phyloP scores from a whole-genome alignment of 768 basidiomycete genomes.

The Amanita polypyramis region DNA sequence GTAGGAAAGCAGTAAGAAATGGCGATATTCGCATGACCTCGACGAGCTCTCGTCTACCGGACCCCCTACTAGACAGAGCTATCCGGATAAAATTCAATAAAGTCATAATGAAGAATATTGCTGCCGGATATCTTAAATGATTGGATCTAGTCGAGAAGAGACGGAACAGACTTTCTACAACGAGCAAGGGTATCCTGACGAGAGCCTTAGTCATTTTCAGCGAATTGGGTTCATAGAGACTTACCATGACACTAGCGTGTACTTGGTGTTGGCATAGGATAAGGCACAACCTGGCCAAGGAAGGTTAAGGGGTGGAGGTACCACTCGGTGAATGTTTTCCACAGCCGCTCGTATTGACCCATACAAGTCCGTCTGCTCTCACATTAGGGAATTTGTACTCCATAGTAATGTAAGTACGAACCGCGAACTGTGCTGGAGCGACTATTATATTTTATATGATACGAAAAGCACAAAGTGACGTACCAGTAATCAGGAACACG shows the following conservation, averaged over 20 bases:
- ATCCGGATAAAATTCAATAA: background rate
- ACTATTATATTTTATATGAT: background rate
- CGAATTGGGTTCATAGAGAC: background rate
- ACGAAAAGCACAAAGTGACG: background rate
- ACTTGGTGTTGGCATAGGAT: background rate
- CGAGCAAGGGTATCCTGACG: background rate
- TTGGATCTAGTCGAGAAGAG: background rate
- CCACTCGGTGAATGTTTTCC: background rate
- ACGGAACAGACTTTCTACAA: background rate
- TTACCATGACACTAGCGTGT: background rate
- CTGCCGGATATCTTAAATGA: background rate
- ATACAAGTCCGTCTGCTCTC: background rate
- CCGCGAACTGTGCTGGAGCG: background rate
- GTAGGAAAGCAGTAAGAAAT: background rate
- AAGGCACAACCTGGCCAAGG: slow-evolving; percentile 2
- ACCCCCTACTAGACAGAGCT: background rate
- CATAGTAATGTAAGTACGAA: background rate
- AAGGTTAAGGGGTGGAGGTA: background rate
- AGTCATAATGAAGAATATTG: slow-evolving; percentile 2
- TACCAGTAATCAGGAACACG: background rate
- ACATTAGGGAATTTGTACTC: background rate
- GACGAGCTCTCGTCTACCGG: background rate
- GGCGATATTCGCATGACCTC: background rate
- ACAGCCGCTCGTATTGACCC: background rate
- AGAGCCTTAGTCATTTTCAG: background rate